phyloP scores from a whole-genome alignment of 176 grass and related monocot genomes.

The Typha latifolia region DNA sequence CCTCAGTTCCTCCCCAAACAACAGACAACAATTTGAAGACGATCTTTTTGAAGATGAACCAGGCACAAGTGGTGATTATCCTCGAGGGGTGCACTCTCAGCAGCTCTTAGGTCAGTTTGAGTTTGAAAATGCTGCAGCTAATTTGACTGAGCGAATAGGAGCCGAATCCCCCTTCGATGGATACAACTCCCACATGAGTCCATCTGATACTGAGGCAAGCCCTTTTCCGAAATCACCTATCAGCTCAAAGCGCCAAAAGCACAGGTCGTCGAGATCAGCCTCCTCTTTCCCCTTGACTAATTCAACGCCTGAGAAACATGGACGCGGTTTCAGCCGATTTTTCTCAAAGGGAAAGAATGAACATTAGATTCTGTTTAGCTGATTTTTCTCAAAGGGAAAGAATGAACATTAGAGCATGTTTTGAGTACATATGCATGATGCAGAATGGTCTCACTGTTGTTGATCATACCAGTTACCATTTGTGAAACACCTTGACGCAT shows the following conservation, averaged over 20 bases:
- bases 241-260: conserved; percentile 72
- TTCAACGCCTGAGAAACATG: conserved; percentile 53
- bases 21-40: conserved; percentile 29
- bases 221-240: conserved; percentile 38
- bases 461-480: background rate
- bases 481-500: background rate
- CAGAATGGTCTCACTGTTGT: background rate
- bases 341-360: conserved; percentile 69
- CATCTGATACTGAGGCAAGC: conserved; percentile 47
- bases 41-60: conserved; percentile 40
- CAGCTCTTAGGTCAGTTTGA: conserved; percentile 37
- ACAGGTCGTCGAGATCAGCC: conserved; percentile 57
- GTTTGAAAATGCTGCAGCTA: conserved; percentile 17
- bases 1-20: conserved; percentile 44
- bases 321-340: conserved; percentile 77
- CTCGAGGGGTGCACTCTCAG: conserved; percentile 25
- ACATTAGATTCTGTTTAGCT: conserved; percentile 33
- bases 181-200: conserved; percentile 34
- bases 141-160: conserved; percentile 26
- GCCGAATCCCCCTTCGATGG: conserved; percentile 48
- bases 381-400: conserved; percentile 83
- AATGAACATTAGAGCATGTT: conserved; percentile 27
- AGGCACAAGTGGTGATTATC: conserved; percentile 22
- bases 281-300: conserved; percentile 55
- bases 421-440: background rate